These are phyloP conservation scores for Dictyostelium firmibasis DNA, from an alignment of 78 protist genomes.

Conservation along the genomic window DNA sequence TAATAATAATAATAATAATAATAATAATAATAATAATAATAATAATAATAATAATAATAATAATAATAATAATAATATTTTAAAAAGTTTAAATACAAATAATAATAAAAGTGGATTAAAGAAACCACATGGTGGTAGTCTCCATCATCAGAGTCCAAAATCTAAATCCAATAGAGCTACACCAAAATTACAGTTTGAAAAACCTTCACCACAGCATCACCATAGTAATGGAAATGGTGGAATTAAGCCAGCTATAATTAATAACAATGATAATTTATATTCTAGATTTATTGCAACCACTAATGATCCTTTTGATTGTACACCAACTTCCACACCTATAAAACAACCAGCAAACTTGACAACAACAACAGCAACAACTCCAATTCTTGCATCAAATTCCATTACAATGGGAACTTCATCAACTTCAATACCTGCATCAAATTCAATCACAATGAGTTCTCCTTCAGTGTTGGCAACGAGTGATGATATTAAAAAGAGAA, in stretches of 20 bases:
- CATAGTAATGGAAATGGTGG: background rate
- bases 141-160: background rate
- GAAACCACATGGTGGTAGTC: background rate
- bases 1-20: conserved; percentile 2
- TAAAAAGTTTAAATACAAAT: background rate
- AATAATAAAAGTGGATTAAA: background rate
- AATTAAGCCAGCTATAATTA: background rate
- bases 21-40: background rate
- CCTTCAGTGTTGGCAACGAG: background rate
- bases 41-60: background rate
- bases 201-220: background rate
- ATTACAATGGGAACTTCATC: too few species aligned
- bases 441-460: background rate
- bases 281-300: background rate
- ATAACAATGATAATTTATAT: background rate
- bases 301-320: background rate
- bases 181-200: background rate
- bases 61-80: background rate
- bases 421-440: background rate
- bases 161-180: background rate
- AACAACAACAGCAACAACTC: background rate
- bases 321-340: background rate
- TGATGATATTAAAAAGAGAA: background rate
- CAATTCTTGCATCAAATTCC: too few species aligned
- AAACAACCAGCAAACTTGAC: background rate